A percentile compares a stretch with the other conserved stretches of the same genome.
These are phyloP conservation scores for Tripterygium wilfordii DNA, from an alignment of 177 flowering plant species.

Conservation along the genomic window DNA sequence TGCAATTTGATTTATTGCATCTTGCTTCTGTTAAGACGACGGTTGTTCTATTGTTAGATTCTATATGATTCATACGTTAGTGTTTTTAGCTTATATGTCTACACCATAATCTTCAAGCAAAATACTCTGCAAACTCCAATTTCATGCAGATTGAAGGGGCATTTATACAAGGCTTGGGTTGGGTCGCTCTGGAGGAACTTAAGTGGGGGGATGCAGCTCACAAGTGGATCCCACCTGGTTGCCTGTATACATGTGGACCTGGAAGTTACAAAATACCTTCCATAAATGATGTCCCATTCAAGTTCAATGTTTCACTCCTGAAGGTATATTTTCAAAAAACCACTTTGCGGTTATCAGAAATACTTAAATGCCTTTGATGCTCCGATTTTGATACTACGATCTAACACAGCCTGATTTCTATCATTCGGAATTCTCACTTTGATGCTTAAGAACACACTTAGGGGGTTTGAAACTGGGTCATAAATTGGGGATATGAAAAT, in stretches of 20 bases:
- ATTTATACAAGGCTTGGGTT: conserved; percentile 92
- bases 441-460: too few species aligned
- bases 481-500: too few species aligned
- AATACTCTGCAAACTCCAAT: neutral
- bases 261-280: conserved; percentile 95
- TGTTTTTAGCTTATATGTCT: too few species aligned
- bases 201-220: conserved; percentile 98
- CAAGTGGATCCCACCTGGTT: conserved; percentile 82
- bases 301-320: conserved; percentile 78
- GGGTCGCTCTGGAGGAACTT: conserved; percentile 95
- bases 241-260: conserved; percentile 81
- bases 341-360: neutral
- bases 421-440: too few species aligned
- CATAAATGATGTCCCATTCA: conserved; percentile 74
- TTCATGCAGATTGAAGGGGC: conserved; percentile 89
- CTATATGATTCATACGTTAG: neutral
- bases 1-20: too few species aligned
- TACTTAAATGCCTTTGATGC: too few species aligned
- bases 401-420: too few species aligned
- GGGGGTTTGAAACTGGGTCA: too few species aligned
- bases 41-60: too few species aligned
- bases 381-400: too few species aligned
- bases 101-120: too few species aligned
- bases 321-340: conserved; percentile 57
- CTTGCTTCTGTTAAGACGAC: too few species aligned